Evolutionary conservation across 2,329 filamentous ascomycete species (phyloP).

Genomic region (Trichophyton benhamiae): DNA sequence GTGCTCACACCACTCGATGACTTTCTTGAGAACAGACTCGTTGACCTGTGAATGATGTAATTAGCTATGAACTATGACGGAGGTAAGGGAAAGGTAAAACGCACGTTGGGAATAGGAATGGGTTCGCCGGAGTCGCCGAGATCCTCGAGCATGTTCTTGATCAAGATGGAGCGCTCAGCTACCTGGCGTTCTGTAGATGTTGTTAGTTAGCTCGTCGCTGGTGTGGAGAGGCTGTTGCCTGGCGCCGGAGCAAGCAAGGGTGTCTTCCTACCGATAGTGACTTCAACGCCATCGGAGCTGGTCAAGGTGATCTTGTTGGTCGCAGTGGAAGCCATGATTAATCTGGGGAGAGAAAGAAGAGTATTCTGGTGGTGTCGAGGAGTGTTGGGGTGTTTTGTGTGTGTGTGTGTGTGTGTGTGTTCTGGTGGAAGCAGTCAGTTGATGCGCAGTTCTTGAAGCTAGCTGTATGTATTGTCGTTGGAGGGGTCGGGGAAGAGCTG

Average conservation of each 20-base stretch:
- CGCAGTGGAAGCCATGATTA: slow-evolving; percentile 15
- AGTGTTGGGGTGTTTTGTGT: not conserved
- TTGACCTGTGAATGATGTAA: slow-evolving; percentile 50
- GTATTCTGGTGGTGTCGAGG: not conserved
- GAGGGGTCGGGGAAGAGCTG: no score
- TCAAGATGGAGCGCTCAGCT: slow-evolving; percentile 81
- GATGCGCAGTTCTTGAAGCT: not conserved
- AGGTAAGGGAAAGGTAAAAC: slow-evolving; percentile 10
- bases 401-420: not conserved
- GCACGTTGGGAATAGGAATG: slow-evolving; percentile 58
- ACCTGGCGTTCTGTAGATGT: slow-evolving; percentile 56
- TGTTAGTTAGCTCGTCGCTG: slow-evolving; percentile 24
- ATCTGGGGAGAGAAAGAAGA: no score
- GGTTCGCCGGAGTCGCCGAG: slow-evolving; percentile 52
- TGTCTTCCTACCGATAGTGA: slow-evolving; percentile 38
- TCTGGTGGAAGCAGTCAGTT: not conserved
- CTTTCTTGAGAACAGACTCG: slow-evolving; percentile 85
- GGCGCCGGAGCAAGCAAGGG: no score
- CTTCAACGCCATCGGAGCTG: slow-evolving; percentile 39
- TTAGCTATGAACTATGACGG: not conserved
- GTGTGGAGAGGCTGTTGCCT: not conserved
- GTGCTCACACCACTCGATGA: slow-evolving; percentile 95
- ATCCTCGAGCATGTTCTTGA: slow-evolving; percentile 98
- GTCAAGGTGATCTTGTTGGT: slow-evolving; percentile 33
- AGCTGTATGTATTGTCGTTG: no score